Evolutionary conservation across 164 flowering plant genomes (phyloP).

Genomic region (Saururus chinensis): DNA sequence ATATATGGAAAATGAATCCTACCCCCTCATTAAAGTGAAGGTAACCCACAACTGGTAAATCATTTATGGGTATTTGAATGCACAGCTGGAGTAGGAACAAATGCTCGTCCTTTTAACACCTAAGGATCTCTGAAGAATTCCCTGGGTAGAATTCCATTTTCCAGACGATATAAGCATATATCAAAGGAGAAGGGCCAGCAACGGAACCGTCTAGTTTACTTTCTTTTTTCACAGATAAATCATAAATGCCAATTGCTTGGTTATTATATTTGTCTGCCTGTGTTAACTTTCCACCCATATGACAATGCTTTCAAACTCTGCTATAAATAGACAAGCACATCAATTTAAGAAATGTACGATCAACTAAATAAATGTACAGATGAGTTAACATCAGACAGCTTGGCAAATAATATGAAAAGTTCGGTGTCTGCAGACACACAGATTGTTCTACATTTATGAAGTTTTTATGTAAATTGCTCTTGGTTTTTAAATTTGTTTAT

Average conservation of each 20-base stretch:
- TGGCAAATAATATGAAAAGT: background rate
- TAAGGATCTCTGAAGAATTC: background rate
- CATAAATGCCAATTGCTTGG: background rate
- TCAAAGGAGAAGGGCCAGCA: background rate
- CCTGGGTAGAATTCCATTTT: background rate
- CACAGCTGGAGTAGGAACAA: slow-evolving; percentile 12
- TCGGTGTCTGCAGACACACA: no score
- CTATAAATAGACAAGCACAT: background rate
- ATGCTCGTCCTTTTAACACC: background rate
- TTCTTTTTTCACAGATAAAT: no score
- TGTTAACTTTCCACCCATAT: background rate
- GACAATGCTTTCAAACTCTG: background rate
- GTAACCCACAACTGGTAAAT: slow-evolving; percentile 4
- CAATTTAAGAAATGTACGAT: no score
- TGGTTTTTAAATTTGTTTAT: no score
- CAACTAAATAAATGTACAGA: no score
- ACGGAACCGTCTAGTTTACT: background rate
- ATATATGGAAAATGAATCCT: background rate
- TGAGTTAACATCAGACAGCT: background rate
- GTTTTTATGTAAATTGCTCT: no score
- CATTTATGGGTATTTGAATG: slow-evolving; percentile 23
- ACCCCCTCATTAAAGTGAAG: background rate
- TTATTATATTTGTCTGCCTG: background rate
- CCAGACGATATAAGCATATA: background rate
- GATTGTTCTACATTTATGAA: no score